Base-by-base conservation (phyloP, 257 asterid genomes). In the Nicotiana otophora region DNA sequence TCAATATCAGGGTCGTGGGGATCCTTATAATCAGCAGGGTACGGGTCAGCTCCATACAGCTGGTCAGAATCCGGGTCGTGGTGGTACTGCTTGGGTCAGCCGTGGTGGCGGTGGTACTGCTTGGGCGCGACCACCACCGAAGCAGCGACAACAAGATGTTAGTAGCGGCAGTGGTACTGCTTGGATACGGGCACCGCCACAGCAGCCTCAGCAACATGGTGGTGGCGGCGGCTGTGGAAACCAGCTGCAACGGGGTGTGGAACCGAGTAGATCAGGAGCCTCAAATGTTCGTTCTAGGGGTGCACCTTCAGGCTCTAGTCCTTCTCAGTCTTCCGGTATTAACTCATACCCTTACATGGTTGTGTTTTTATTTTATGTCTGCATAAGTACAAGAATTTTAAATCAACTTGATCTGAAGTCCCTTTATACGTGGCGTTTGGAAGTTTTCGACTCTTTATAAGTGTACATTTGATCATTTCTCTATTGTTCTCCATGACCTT, bases 261-360 rank as follows among this genome's bases (percentile, higher is more conserved):
- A 79, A 3, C 80, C 85, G 1, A 16, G 83, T 1, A 61, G 87
- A 33, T 78, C 79, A 8, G 81, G 81, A 15, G 78, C 75, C 39
- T 61, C 88, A 87, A 54, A 62, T 16, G 87, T 78, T 26, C 86
- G 81, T 62, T 83, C 87, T 51, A 68, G 85, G 89, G 86, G 84
- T 1, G 69, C 83, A 1, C 15, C 88, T 55, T 10, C 74, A 19
- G 17, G 15, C 15, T 7, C 62, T n/a, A 7, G 34, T 20, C 4
- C 85, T 31, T 34, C 91, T 79, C 90, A 77, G 82, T n/a, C 82
- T 46, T 31, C 89, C 20, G 92, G 92, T 89, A 87, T 72, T 48
- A 39, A 11, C 33, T 34, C 34, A 39, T 68, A 10, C 33, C 6
- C 51, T 42, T 23, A 72, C 23, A 26, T 72, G 14, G 39, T 23